Evolutionary conservation across 192 early-diverging fungal genomes (phyloP).

Genomic region (Obelidium mucronatum): DNA sequence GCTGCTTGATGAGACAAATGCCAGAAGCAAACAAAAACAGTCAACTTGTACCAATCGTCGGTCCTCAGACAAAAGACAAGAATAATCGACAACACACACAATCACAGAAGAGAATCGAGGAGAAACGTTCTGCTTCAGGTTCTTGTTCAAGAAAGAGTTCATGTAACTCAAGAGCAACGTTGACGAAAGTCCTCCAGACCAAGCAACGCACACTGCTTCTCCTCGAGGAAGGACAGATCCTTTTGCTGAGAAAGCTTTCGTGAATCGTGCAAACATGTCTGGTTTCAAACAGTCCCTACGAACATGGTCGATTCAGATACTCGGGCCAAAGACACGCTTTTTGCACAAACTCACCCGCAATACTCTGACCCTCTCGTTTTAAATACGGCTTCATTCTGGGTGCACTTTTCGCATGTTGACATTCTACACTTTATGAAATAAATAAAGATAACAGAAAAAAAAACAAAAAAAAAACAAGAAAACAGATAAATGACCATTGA

Average conservation of each 20-base stretch:
- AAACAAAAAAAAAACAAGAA: not conserved
- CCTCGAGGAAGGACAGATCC: conserved; percentile 28
- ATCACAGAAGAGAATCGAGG: conserved; percentile 64
- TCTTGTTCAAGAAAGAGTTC: not conserved
- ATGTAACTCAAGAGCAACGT: conserved; percentile 46
- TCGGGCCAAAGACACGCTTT: no score
- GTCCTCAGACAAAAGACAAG: conserved; percentile 16
- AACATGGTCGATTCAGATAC: not conserved
- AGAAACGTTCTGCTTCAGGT: conserved; percentile 41
- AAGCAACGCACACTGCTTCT: conserved; percentile 76
- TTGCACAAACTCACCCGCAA: conserved; percentile 21
- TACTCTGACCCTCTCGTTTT: not conserved
- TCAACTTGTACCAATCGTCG: not conserved
- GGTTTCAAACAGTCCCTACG: conserved; percentile 15
- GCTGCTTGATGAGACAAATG: no score
- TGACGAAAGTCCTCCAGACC: conserved; percentile 87
- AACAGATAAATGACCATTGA: no score
- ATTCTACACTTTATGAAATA: no score
- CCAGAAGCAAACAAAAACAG: not conserved
- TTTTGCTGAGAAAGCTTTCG: not conserved
- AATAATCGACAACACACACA: conserved; percentile 84
- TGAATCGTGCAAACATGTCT: conserved; percentile 16
- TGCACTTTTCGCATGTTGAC: not conserved
- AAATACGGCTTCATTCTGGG: not conserved
- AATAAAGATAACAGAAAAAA: not conserved